Evolutionary conservation across 2,329 filamentous ascomycete species (phyloP).

Genomic region (Colletotrichum caudatum): DNA sequence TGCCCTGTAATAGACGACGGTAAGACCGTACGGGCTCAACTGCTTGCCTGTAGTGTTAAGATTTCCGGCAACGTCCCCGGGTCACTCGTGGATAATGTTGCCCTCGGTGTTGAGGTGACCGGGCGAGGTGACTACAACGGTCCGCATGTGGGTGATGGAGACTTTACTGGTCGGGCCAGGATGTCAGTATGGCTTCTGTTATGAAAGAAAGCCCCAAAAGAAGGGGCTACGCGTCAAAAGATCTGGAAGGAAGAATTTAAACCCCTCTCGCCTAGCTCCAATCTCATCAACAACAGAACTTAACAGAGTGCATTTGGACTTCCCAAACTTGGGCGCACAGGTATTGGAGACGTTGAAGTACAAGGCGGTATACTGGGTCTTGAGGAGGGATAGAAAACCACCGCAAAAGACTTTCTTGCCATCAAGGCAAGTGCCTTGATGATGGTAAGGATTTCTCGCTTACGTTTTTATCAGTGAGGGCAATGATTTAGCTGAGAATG

Average conservation of each 20-base stretch:
- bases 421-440: constrained; percentile 65
- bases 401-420: constrained; percentile 70
- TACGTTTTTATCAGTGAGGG: constrained; percentile 68
- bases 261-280: constrained; percentile 71
- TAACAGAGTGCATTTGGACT: constrained; percentile 70
- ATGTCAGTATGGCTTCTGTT: not conserved
- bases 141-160: constrained; percentile 73
- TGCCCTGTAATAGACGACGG: constrained; percentile 67
- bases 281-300: constrained; percentile 73
- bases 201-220: not conserved
- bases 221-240: not conserved
- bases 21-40: constrained; percentile 71
- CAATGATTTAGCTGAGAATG: constrained; percentile 70
- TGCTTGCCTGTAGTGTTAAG: constrained; percentile 70
- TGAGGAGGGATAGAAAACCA: constrained; percentile 68
- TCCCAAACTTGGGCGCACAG: constrained; percentile 68
- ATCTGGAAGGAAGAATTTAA: constrained; percentile 24
- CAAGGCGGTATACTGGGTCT: constrained; percentile 70
- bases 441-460: constrained; percentile 70
- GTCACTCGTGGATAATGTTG: constrained; percentile 73
- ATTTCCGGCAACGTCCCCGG: constrained; percentile 64
- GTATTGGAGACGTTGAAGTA: constrained; percentile 72
- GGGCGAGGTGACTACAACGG: constrained; percentile 67
- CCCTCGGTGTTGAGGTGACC: constrained; percentile 69
- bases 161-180: constrained; percentile 57